phyloP scores from a whole-genome alignment of 495 filamentous ascomycete genomes.

The Aspergillus wentii region DNA sequence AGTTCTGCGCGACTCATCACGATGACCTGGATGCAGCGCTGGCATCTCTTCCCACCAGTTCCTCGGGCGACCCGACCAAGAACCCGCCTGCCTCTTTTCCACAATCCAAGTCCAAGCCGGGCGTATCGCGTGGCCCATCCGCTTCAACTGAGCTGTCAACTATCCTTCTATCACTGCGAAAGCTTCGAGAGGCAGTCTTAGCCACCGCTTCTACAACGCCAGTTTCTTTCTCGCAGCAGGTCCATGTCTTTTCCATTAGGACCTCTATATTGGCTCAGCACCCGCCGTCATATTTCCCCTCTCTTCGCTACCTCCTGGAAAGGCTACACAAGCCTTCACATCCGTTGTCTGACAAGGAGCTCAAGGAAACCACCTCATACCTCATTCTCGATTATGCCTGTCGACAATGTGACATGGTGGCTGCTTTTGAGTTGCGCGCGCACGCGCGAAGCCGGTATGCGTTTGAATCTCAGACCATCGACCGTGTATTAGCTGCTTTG shows the following conservation, averaged over 20 bases:
- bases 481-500: constrained; percentile 63
- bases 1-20: constrained; percentile 69
- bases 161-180: constrained; percentile 73
- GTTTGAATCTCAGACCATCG: constrained; percentile 58
- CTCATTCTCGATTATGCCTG: constrained; percentile 85
- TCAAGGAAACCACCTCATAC: constrained; percentile 74
- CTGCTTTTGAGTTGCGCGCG: constrained; percentile 60
- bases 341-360: constrained; percentile 60
- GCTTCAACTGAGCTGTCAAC: constrained; percentile 51
- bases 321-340: constrained; percentile 57
- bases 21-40: constrained; percentile 71
- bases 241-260: constrained; percentile 76
- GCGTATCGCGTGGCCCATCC: constrained; percentile 21
- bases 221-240: constrained; percentile 58
- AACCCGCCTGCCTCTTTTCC: constrained; percentile 32
- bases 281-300: constrained; percentile 84
- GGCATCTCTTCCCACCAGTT: constrained; percentile 53
- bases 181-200: constrained; percentile 78
- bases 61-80: constrained; percentile 35
- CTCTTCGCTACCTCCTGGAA: constrained; percentile 71
- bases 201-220: constrained; percentile 61
- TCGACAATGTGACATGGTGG: constrained; percentile 66
- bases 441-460: constrained; percentile 41
- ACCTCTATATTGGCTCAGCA: constrained; percentile 73
- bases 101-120: constrained; percentile 13